A percentile compares a stretch with the other conserved stretches of the same genome.
phyloP scores from a whole-genome alignment of 2,329 filamentous ascomycete species.

The Zopfia rhizophila region DNA sequence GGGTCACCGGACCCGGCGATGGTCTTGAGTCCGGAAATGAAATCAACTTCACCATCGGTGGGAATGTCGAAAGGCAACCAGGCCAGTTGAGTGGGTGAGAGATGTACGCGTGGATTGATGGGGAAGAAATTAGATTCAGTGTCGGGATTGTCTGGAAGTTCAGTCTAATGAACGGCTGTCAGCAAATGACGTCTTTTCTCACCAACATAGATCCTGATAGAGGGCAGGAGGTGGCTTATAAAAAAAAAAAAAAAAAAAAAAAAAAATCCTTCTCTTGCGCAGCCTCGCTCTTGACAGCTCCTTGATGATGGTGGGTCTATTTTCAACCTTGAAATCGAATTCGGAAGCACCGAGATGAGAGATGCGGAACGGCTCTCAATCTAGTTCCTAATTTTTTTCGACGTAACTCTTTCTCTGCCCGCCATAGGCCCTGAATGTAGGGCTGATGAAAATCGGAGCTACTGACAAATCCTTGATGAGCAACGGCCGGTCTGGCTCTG shows the following conservation, averaged over 20 bases:
- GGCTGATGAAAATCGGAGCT: constrained; percentile 12
- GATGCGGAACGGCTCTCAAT: constrained; percentile 9
- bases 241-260: neutral
- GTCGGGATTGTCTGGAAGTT: constrained; percentile 47
- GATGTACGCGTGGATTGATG: constrained; percentile 47
- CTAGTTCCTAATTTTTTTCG: neutral
- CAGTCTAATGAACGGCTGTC: constrained; percentile 40
- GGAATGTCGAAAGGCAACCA: constrained; percentile 51
- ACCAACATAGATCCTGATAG: neutral
- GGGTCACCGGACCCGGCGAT: constrained; percentile 53
- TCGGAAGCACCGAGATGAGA: too few relatives aligned
- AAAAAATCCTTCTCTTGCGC: too few relatives aligned
- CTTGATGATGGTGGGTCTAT: too few relatives aligned
- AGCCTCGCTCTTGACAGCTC: too few relatives aligned
- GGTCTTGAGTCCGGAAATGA: constrained; percentile 47
- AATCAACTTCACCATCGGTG: constrained; percentile 42
- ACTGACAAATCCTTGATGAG: constrained; percentile 52
- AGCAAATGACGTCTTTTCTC: constrained; percentile 27
- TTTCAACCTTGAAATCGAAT: too few relatives aligned
- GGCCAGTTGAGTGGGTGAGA: constrained; percentile 50
- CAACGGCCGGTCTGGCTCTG: constrained; percentile 49
- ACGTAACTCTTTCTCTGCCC: neutral
- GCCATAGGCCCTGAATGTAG: constrained; percentile 11
- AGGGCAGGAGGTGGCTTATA: neutral
- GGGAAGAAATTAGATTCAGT: constrained; percentile 49